phyloP scores from a whole-genome alignment of 2,329 filamentous ascomycete genomes.

The Neofusicoccum umdonicola region DNA sequence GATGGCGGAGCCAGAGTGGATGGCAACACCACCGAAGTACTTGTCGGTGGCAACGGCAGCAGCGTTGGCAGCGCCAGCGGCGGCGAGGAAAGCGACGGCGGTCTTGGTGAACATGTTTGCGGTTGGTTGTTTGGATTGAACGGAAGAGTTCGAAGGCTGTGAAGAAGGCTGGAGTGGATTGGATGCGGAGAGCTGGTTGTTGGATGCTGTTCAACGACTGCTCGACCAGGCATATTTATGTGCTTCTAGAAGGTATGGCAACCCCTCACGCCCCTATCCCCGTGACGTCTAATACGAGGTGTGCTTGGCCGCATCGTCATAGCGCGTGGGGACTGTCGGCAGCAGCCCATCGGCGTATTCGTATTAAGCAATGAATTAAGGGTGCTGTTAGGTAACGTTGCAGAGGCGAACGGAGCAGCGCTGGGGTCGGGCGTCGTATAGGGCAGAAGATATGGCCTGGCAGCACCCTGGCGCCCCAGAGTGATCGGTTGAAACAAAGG shows the following conservation, averaged over 20 bases:
- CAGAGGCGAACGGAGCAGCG: background rate
- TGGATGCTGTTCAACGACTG: background rate
- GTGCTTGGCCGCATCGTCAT: conserved; percentile 7
- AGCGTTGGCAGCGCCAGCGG: conserved; percentile 35
- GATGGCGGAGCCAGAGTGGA: conserved; percentile 50
- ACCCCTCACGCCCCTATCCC: background rate
- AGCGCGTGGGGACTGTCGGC: background rate
- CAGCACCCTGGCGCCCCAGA: background rate
- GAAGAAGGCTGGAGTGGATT: background rate
- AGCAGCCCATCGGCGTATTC: background rate
- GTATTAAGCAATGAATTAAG: background rate
- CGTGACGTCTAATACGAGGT: background rate
- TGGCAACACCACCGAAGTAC: conserved; percentile 51
- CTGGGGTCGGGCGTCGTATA: background rate
- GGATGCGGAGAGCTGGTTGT: conserved; percentile 6
- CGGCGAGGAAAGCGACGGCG: conserved; percentile 18
- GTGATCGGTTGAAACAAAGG: background rate
- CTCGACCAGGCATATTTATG: background rate
- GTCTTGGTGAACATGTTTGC: conserved; percentile 32
- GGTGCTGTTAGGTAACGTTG: background rate
- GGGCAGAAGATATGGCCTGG: background rate
- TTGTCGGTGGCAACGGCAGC: conserved; percentile 29
- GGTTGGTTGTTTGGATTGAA: conserved; percentile 19
- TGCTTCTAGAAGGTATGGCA: background rate
- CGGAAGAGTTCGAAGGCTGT: conserved; percentile 11